Evolutionary conservation across 2,329 filamentous ascomycete species (phyloP), one percentile per base, ranked within the genome.

Genomic region (Ascosphaera apis): DNA sequence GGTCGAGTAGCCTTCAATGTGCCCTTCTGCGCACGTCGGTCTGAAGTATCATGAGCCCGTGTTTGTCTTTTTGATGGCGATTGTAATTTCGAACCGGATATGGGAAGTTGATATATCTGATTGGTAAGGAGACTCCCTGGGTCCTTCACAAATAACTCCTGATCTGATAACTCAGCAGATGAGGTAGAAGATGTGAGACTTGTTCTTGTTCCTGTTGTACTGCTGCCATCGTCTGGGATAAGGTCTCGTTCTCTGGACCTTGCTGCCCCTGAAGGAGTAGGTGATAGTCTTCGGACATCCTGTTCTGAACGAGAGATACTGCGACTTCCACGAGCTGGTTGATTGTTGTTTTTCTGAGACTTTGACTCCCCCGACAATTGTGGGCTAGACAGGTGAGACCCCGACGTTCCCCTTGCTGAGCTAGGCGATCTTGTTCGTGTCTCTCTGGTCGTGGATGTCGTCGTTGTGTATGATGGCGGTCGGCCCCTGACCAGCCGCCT

Each of bases 401-500:
- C n/a, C n/a, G n/a, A n/a, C 8, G 4, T 3, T 35, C 23, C 13
- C 32, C 32, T 37, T 33, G 13, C 23, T 23, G 19, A 11, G 15
- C 41, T 43, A 43, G 44, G 42, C 39, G 44, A 44, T 44, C 31
- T 34, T 34, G 25, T 37, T 44, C 37, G 39, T 11, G 12, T 37
- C 36, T 19, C 42, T 42, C 35, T 38, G 8, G 44, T 41, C 15
- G 43, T 41, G 15, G 50, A 53, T 33, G 45, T 48, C 39, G 47
- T 48, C 18, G 54, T 55, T 41, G 51, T 50, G 13, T 57, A 35
- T 18, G 57, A 43, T 37, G 47, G 53, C 40, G 46, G 52, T 33
- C 42, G 47, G 27, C 46, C 44, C 37, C 42, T 45, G 16, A 44
- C 45, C 31, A 43, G 43, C 7, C 36, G 38, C 21, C 44, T 43